Evolutionary conservation across 2,329 filamentous ascomycete genomes (phyloP), one percentile per base, ranked within the genome.

Genomic region (Rosellinia necatrix): DNA sequence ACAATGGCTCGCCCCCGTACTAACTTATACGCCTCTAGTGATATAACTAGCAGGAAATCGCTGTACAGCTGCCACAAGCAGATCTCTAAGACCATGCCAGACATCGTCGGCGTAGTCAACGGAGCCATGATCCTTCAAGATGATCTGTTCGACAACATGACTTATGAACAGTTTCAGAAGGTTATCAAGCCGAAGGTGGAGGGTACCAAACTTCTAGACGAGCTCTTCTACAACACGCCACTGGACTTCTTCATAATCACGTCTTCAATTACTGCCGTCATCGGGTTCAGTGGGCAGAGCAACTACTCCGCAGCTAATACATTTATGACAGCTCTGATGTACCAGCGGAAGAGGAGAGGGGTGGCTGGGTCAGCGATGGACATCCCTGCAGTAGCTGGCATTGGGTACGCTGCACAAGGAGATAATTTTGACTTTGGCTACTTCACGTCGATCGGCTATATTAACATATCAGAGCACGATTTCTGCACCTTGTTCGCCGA

Each of bases 81-180:
- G 48, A 44, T 73, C 5, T 41, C n/a, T 2, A 29, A 21, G 7
- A 63, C 60, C 0, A 62, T 70, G 54, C 72, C 73, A 0, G 68
- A 70, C 0, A 71, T 81, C 0, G n/a, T 27, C 19, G 78, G 78
- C 13, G 74, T 79, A 0, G 70, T 68, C 1, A 70, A 79, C 32
- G 78, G 70, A 0, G 76, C 78, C 10, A 75, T 79, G 74, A 71
- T 80, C 2, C 67, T 81, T 0, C 53, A 64, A 2, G 76, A 80
- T 53, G 54, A 17, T 25, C 50, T 66, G 1, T 68, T 77, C 38
- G 21, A 70, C 70, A 68, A 56, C 57, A 24, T 53, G 53, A 51
- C 66, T 4, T 64, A 63, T n/a, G 69, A 73, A 0, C 58, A 66
- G 2, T 58, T 76, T 22, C 38, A 64, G 4, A 58, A 64, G 12